phyloP scores from a whole-genome alignment of 257 asterid genomes.

The Gentiana macrophylla region DNA sequence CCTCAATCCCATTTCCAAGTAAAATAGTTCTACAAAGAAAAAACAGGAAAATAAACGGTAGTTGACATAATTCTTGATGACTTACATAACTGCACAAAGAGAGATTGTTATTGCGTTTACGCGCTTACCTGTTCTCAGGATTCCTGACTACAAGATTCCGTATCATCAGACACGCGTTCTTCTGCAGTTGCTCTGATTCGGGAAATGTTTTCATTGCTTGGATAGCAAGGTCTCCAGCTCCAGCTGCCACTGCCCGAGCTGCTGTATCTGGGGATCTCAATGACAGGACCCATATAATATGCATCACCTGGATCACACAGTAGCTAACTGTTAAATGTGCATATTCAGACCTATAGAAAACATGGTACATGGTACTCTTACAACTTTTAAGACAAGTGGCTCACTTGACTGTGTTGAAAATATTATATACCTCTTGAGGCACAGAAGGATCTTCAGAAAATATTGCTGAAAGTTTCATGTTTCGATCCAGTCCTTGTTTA shows the following conservation, averaged over 20 bases:
- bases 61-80: not conserved
- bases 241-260: slow-evolving; percentile 72
- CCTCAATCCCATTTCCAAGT: slow-evolving; percentile 65
- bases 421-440: slow-evolving; percentile 59
- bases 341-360: not conserved
- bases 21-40: slow-evolving; percentile 42
- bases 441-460: slow-evolving; percentile 68
- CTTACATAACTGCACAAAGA: not conserved
- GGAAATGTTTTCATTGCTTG: slow-evolving; percentile 73
- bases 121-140: slow-evolving; percentile 64
- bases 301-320: slow-evolving; percentile 49
- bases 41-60: slow-evolving; percentile 4
- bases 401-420: too few relatives aligned
- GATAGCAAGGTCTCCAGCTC: slow-evolving; percentile 87
- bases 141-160: slow-evolving; percentile 80
- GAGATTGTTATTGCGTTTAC: slow-evolving; percentile 16
- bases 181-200: slow-evolving; percentile 67
- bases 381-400: too few relatives aligned
- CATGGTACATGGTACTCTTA: too few relatives aligned
- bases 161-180: slow-evolving; percentile 71
- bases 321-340: not conserved
- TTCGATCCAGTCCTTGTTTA: slow-evolving; percentile 67
- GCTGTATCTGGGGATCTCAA: slow-evolving; percentile 85
- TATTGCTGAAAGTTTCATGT: slow-evolving; percentile 58
- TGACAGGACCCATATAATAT: slow-evolving; percentile 50